Percentiles rank a stretch among this genome's conserved stretches.
phyloP scores from a whole-genome alignment of 208 protist genomes.

The Trypanosomatidae sp. region DNA sequence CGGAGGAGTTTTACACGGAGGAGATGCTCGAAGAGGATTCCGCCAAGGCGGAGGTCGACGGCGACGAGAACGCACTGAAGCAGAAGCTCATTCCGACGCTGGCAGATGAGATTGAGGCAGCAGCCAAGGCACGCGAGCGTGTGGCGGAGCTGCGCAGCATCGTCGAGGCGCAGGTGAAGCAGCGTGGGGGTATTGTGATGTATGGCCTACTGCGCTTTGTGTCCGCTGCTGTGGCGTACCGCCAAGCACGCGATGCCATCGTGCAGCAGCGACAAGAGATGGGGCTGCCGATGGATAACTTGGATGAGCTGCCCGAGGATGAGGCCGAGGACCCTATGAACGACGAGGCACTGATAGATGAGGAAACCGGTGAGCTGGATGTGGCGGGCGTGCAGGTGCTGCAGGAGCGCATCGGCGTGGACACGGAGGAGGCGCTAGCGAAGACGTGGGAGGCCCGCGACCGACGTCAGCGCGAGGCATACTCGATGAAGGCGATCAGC shows the following conservation, averaged over 20 bases:
- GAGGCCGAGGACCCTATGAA: conserved; percentile 69
- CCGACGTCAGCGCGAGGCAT: conserved; percentile 38
- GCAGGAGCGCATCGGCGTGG: conserved; percentile 56
- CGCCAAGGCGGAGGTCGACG: conserved; percentile 10
- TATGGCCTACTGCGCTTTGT: conserved; percentile 65
- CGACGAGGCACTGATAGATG: conserved; percentile 67
- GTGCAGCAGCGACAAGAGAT: conserved; percentile 41
- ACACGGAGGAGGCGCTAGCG: conserved; percentile 66
- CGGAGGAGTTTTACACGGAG: conserved; percentile 55
- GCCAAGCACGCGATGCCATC: conserved; percentile 63
- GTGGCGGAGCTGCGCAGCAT: conserved; percentile 26
- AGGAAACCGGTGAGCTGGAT: conserved; percentile 68
- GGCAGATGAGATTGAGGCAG: conserved; percentile 24
- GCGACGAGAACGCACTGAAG: background rate
- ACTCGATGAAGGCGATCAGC: conserved; percentile 45
- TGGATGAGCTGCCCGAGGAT: conserved; percentile 70
- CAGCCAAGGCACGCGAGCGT: conserved; percentile 29
- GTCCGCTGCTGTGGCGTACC: conserved; percentile 60
- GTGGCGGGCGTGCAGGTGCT: conserved; percentile 45
- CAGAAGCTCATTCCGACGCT: conserved; percentile 14
- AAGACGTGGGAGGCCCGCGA: conserved; percentile 77
- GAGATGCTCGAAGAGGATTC: conserved; percentile 43
- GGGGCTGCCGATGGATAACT: conserved; percentile 38
- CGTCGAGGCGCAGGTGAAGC: conserved; percentile 51
- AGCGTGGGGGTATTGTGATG: conserved; percentile 60